phyloP scores from a whole-genome alignment of 306 rosid genomes.

The Glycine latifolia region DNA sequence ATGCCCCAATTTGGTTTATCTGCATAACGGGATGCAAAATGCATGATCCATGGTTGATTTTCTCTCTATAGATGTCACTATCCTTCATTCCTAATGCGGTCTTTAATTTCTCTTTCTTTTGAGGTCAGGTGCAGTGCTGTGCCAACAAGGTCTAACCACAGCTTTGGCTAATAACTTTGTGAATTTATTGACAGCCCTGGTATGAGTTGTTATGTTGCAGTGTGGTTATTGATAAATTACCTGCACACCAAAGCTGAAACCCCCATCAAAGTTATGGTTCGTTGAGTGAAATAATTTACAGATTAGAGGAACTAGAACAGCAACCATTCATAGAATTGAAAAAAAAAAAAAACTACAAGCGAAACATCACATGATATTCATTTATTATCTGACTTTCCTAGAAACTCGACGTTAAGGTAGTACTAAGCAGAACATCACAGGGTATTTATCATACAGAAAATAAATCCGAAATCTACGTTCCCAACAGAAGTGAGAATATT shows the following conservation, averaged over 20 bases:
- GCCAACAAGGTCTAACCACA: constrained; percentile 26
- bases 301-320: constrained; percentile 25
- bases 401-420: too few relatives aligned
- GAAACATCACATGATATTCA: too few relatives aligned
- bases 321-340: background rate
- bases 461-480: background rate
- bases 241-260: constrained; percentile 46
- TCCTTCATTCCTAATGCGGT: background rate
- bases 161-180: background rate
- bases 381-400: too few relatives aligned
- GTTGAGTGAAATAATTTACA: background rate
- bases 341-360: too few relatives aligned
- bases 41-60: background rate
- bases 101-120: background rate
- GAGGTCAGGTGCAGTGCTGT: background rate
- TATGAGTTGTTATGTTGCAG: constrained; percentile 21
- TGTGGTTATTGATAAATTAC: constrained; percentile 10
- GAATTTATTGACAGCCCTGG: constrained; percentile 28
- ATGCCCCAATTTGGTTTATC: constrained; percentile 30
- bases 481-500: background rate
- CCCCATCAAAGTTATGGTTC: constrained; percentile 4
- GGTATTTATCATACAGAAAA: constrained; percentile 29
- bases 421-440: background rate
- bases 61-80: background rate
- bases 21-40: constrained; percentile 4